Percentiles rank a stretch among this genome's conserved stretches.
Conservation (phyloP, 345 rosid species). For the Camelina neglecta region DNA sequence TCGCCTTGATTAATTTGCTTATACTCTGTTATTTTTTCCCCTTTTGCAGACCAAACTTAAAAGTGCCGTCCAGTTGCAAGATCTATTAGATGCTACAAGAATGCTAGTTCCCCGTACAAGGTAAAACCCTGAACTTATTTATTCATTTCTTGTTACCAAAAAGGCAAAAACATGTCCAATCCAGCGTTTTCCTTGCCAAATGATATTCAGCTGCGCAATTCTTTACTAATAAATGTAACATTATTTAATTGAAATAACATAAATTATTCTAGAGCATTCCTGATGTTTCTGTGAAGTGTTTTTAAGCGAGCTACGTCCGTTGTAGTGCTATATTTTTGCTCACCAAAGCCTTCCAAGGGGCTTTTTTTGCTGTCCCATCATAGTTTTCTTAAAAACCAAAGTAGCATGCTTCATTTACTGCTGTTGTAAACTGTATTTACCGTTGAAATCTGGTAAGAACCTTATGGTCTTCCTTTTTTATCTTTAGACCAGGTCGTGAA, state of each 20-base stretch:
- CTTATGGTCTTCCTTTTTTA: slow-evolving; percentile 23
- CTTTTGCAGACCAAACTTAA: slow-evolving; percentile 91
- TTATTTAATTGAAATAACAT: not conserved
- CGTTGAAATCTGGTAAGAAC: slow-evolving; percentile 20
- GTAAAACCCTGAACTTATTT: slow-evolving; percentile 46
- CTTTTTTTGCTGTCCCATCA: slow-evolving; percentile 3
- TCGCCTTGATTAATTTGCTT: slow-evolving; percentile 17
- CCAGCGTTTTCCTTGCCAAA: slow-evolving; percentile 1
- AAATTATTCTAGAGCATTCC: slow-evolving; percentile 3
- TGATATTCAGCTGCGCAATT: slow-evolving; percentile 10
- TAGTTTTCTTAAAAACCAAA: not conserved
- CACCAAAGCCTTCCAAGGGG: slow-evolving; percentile 4
- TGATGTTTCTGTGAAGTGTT: slow-evolving; percentile 3
- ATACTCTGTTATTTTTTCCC: slow-evolving; percentile 25
- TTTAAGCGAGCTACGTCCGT: not conserved
- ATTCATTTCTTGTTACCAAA: slow-evolving; percentile 10
- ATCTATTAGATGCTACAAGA: slow-evolving; percentile 96
- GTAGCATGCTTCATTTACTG: slow-evolving; percentile 12
- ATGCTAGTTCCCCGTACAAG: slow-evolving; percentile 96
- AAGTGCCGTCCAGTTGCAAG: slow-evolving; percentile 97
- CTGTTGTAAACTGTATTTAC: not conserved
- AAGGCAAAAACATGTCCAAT: not conserved
- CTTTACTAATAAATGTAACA: not conserved
- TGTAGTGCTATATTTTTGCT: slow-evolving; percentile 23
- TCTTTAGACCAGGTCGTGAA: slow-evolving; percentile 72